Conservation (phyloP, 2,329 filamentous ascomycete genomes). For the Xylariaceae sp. region DNA sequence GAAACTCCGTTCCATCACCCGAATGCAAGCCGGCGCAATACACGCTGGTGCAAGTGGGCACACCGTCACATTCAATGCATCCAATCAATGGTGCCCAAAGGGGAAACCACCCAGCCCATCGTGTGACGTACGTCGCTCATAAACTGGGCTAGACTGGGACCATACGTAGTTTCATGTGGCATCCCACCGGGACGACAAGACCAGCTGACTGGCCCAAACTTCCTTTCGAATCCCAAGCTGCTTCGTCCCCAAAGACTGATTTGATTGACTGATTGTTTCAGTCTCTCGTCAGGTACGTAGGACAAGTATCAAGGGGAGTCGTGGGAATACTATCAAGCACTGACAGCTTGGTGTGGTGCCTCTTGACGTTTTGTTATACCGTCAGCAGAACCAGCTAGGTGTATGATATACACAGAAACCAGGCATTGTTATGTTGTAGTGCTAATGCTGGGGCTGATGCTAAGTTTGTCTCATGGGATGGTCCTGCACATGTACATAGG, state of each 20-base stretch:
- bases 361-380: constrained; percentile 5
- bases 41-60: neutral
- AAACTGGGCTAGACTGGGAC: constrained; percentile 8
- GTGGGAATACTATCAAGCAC: constrained; percentile 10
- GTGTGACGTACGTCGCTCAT: constrained; percentile 17
- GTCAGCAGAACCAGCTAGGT: constrained; percentile 18
- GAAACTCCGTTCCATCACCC: neutral
- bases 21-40: neutral
- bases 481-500: constrained; percentile 7
- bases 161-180: constrained; percentile 24
- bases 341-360: neutral
- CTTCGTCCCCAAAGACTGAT: too few relatives aligned
- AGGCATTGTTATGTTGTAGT: neutral
- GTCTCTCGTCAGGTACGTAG: neutral
- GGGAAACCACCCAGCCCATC: constrained; percentile 16
- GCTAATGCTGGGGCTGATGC: neutral
- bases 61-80: neutral
- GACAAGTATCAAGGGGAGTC: constrained; percentile 2
- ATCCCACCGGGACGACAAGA: constrained; percentile 6
- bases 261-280: constrained; percentile 1
- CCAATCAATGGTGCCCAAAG: constrained; percentile 6
- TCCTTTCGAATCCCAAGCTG: constrained; percentile 1
- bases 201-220: neutral
- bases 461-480: neutral
- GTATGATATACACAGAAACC: neutral